Conservation (phyloP, 805 yeast genomes). For the Helenozyma rhizophorensis region DNA sequence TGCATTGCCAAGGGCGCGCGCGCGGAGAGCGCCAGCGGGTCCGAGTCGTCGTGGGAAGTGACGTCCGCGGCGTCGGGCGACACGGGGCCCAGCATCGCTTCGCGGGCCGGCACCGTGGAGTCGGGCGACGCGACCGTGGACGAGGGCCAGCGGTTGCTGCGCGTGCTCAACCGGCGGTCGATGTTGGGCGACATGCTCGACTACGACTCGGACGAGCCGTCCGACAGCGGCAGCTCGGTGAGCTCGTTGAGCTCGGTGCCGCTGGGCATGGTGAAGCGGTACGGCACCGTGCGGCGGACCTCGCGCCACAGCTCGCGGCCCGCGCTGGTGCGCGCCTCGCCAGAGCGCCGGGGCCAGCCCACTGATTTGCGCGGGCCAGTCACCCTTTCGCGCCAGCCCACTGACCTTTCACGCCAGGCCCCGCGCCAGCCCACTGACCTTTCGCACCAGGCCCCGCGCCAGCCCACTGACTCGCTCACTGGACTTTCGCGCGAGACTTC, state of each 20-base stretch:
- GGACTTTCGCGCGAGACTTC: too few relatives aligned
- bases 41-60: too few relatives aligned
- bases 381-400: too few relatives aligned
- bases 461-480: too few relatives aligned
- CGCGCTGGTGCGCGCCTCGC: too few relatives aligned
- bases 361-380: too few relatives aligned
- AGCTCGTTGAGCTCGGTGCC: background rate
- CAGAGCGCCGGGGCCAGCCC: too few relatives aligned
- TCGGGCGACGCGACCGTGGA: constrained; percentile 7
- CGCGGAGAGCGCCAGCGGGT: constrained; percentile 1
- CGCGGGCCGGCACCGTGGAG: background rate
- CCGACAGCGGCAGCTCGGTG: background rate
- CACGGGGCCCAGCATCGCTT: background rate
- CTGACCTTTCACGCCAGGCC: too few relatives aligned
- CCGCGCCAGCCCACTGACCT: too few relatives aligned
- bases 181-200: constrained; percentile 44
- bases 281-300: constrained; percentile 10
- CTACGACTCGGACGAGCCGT: constrained; percentile 28
- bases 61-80: background rate
- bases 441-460: too few relatives aligned
- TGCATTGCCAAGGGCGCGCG: too few relatives aligned
- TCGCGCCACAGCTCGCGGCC: constrained; percentile 3
- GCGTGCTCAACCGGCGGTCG: constrained; percentile 32
- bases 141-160: constrained; percentile 20
- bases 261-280: constrained; percentile 4